Conservation (phyloP, 139 green algal genomes). For the Penium margaritaceum region DNA sequence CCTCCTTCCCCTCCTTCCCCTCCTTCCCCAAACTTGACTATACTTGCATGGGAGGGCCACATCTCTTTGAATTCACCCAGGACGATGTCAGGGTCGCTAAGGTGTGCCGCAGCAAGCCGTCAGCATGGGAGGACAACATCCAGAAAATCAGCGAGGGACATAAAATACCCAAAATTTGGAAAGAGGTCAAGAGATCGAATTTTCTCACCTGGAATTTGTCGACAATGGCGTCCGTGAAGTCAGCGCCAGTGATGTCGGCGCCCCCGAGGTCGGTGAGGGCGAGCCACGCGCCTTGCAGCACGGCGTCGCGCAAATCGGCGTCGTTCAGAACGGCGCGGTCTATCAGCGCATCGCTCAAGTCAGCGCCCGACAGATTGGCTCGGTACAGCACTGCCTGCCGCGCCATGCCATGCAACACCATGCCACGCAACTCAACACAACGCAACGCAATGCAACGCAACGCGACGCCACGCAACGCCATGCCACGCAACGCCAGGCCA, state of each 20-base stretch:
- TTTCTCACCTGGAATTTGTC: slow-evolving; percentile 24
- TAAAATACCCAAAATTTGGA: not conserved
- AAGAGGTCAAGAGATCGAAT: too few relatives aligned
- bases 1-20: too few relatives aligned
- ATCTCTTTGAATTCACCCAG: not conserved
- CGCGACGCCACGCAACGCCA: too few relatives aligned
- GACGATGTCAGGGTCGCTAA: too few relatives aligned
- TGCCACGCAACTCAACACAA: too few relatives aligned
- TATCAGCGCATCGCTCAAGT: slow-evolving; percentile 37
- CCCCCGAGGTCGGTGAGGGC: slow-evolving; percentile 34
- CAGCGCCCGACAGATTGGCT: slow-evolving; percentile 19
- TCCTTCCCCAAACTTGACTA: too few relatives aligned
- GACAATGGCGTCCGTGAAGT: slow-evolving; percentile 44
- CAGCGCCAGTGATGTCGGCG: slow-evolving; percentile 26
- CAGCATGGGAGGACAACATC: too few relatives aligned
- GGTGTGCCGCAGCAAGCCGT: too few relatives aligned
- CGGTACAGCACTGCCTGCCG: slow-evolving; percentile 31
- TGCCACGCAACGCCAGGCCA: too few relatives aligned
- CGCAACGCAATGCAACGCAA: too few relatives aligned
- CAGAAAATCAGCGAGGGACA: too few relatives aligned
- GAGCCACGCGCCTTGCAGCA: slow-evolving; percentile 21
- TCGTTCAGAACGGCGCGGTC: slow-evolving; percentile 29
- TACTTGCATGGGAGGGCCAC: not conserved
- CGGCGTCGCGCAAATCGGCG: slow-evolving; percentile 12
- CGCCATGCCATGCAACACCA: too few relatives aligned